These are phyloP conservation scores for Haberlea rhodopensis DNA, from an alignment of 257 asterid species.

Conservation along the genomic window DNA sequence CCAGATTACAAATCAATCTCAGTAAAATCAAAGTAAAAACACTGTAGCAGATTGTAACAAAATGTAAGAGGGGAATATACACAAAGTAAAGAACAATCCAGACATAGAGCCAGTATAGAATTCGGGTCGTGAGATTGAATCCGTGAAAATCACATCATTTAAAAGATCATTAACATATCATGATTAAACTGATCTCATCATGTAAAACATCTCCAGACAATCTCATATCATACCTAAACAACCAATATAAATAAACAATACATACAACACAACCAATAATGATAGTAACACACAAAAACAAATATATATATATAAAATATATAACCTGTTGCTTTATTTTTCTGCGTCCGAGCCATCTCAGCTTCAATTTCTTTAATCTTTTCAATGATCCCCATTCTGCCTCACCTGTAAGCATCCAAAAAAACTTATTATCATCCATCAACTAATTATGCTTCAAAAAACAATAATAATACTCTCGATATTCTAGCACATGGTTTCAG, in stretches of 20 bases:
- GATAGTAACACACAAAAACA: neutral
- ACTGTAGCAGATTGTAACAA: no score
- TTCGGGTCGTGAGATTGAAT: no score
- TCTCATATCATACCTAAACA: no score
- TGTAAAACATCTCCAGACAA: no score
- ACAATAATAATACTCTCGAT: neutral
- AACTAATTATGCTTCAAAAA: constrained; percentile 19
- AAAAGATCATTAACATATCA: no score
- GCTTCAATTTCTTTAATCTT: constrained; percentile 92
- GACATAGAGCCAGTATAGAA: neutral
- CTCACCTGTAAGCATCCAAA: constrained; percentile 37
- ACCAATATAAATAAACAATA: no score
- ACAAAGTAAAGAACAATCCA: no score
- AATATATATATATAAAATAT: neutral
- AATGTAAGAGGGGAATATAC: no score
- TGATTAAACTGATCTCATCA: no score
- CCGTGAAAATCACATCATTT: no score
- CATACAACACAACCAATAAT: no score
- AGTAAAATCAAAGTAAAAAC: neutral
- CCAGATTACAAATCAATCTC: neutral
- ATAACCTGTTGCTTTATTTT: constrained; percentile 95
- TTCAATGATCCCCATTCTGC: constrained; percentile 90
- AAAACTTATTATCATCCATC: constrained; percentile 16
- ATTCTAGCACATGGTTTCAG: no score
- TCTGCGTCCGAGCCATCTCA: constrained; percentile 99